Conservation (phyloP, 2,329 filamentous ascomycete genomes). For the Ploettnerulaceae sp. region DNA sequence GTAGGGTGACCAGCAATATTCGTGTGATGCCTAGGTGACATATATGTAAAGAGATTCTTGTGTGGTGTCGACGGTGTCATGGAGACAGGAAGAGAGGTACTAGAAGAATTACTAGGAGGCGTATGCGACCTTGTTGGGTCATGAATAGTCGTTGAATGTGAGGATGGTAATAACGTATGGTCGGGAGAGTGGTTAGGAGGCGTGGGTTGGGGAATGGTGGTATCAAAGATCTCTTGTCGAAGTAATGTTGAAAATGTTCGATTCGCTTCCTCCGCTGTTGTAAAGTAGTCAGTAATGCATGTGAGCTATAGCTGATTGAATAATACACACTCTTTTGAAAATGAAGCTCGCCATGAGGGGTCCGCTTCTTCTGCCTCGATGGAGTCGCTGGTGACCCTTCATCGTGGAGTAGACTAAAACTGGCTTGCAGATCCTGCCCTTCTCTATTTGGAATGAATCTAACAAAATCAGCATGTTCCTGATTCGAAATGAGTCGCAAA, state of each 20-base stretch:
- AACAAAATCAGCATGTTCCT: slow-evolving; percentile 22
- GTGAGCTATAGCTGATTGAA: background rate
- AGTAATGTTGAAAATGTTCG: slow-evolving; percentile 84
- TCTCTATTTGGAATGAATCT: slow-evolving; percentile 95
- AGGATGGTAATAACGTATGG: slow-evolving; percentile 44
- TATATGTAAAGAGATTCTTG: slow-evolving; percentile 94
- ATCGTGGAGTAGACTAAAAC: slow-evolving; percentile 86
- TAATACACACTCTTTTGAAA: slow-evolving; percentile 77
- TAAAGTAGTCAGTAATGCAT: slow-evolving; percentile 4
- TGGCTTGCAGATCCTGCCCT: slow-evolving; percentile 88
- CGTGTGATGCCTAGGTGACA: slow-evolving; percentile 65
- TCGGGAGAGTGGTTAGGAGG: slow-evolving; percentile 59
- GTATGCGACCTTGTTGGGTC: slow-evolving; percentile 74
- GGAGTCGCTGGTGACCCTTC: slow-evolving; percentile 91
- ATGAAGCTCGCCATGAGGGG: slow-evolving; percentile 83
- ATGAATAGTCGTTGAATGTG: slow-evolving; percentile 51
- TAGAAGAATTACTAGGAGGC: slow-evolving; percentile 63
- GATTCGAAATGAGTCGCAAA: background rate
- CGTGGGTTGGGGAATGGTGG: slow-evolving; percentile 76
- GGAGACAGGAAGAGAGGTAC: slow-evolving; percentile 62
- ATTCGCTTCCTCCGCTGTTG: slow-evolving; percentile 82
- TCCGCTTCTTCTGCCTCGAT: slow-evolving; percentile 77
- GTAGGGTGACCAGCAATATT: slow-evolving; percentile 77
- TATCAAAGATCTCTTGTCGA: slow-evolving; percentile 88
- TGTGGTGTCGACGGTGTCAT: slow-evolving; percentile 92